Evolutionary conservation across 1,284 basidiomycete species (phyloP).

Genomic region (Pyrrhoderma lamaoense): DNA sequence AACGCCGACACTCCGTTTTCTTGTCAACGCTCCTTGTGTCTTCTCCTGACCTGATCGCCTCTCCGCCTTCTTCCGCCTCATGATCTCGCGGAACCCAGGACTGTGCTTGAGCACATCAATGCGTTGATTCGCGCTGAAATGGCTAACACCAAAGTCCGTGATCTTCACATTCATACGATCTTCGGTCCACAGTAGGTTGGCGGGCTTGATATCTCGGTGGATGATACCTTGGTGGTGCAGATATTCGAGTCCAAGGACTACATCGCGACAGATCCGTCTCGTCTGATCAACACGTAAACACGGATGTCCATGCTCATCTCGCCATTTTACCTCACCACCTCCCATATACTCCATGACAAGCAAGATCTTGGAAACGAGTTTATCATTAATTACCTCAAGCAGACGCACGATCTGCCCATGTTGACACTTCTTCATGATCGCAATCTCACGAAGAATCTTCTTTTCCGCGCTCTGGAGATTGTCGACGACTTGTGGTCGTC

Average conservation of each 20-base stretch:
- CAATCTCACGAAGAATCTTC: conserved; percentile 87
- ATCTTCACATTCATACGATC: conserved; percentile 90
- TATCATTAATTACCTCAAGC: conserved; percentile 94
- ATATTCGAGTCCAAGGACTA: conserved; percentile 90
- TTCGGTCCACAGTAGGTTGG: conserved; percentile 87
- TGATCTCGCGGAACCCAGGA: not conserved
- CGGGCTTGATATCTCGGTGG: conserved; percentile 98
- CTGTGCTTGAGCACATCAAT: conserved; percentile 43
- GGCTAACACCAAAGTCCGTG: conserved; percentile 95
- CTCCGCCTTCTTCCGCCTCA: conserved; percentile 8
- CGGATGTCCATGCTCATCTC: conserved; percentile 53
- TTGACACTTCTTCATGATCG: conserved; percentile 94
- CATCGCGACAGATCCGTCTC: conserved; percentile 84
- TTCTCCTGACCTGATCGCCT: conserved; percentile 1
- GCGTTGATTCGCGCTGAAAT: conserved; percentile 83
- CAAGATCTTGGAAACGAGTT: conserved; percentile 83
- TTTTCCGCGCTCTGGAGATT: conserved; percentile 65
- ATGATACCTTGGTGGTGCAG: conserved; percentile 97
- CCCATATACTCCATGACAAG: conserved; percentile 97
- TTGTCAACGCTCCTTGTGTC: conserved; percentile 40
- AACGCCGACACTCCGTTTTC: conserved; percentile 79
- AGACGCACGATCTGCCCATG: conserved; percentile 91
- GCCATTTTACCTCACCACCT: conserved; percentile 93
- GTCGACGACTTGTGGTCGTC: conserved; percentile 38
- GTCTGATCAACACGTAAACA: conserved; percentile 79